Evolutionary conservation across 2,329 filamentous ascomycete species (phyloP).

Genomic region (Laburnicola sp.): DNA sequence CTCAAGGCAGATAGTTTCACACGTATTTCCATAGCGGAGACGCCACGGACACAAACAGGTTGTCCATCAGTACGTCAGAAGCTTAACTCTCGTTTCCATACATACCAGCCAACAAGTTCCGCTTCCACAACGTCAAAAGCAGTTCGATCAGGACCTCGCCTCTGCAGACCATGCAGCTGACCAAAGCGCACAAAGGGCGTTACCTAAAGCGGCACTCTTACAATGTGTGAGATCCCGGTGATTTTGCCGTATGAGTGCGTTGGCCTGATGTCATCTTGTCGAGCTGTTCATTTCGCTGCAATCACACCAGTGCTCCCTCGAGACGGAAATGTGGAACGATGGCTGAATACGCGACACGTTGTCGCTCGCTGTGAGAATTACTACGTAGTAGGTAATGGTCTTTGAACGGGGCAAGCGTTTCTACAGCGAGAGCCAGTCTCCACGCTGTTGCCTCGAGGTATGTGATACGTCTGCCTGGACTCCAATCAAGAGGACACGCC

Average conservation of each 20-base stretch:
- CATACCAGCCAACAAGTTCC: conserved; percentile 5
- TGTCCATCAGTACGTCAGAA: conserved; percentile 17
- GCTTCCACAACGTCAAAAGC: background rate
- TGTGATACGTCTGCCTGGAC: conserved; percentile 7
- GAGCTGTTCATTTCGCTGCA: background rate
- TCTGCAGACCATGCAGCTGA: background rate
- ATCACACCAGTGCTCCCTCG: background rate
- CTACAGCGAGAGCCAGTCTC: background rate
- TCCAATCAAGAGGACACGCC: conserved; percentile 4
- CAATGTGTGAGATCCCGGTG: too few species aligned
- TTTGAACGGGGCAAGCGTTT: background rate
- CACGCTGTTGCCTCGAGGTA: conserved; percentile 11
- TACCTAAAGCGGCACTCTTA: conserved; percentile 13
- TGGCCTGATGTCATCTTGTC: background rate
- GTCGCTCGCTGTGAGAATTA: background rate
- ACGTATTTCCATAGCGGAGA: conserved; percentile 5
- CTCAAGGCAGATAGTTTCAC: conserved; percentile 8
- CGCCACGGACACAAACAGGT: conserved; percentile 9
- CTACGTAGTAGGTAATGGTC: background rate
- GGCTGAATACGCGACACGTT: background rate
- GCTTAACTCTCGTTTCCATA: conserved; percentile 11
- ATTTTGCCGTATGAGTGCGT: background rate
- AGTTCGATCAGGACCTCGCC: conserved; percentile 3
- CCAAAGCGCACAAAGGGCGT: conserved; percentile 5
- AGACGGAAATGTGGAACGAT: background rate